Percentiles rank a stretch among this genome's conserved stretches.
These are phyloP conservation scores for Suillus placidus DNA, from an alignment of 768 basidiomycete species.

Conservation along the genomic window DNA sequence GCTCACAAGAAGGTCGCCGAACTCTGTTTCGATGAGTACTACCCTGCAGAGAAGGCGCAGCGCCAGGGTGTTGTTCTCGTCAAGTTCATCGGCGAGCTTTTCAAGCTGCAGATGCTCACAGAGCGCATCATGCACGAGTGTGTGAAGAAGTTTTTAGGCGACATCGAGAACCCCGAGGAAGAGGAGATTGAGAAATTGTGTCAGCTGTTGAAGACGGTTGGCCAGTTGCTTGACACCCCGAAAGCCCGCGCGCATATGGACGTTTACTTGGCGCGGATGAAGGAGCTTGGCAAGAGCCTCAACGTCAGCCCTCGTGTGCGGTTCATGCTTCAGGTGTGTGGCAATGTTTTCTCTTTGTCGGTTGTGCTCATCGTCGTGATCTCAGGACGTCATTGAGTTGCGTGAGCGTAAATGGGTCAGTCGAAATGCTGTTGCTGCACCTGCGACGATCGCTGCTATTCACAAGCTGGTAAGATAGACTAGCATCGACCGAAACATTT, in stretches of 20 bases:
- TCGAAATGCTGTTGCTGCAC: slow-evolving; percentile 74
- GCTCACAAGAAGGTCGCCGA: slow-evolving; percentile 69
- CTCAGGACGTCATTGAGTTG: slow-evolving; percentile 87
- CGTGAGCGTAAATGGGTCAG: slow-evolving; percentile 82
- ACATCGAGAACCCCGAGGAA: slow-evolving; percentile 94
- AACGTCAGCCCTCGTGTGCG: slow-evolving; percentile 87
- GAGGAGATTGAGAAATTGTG: slow-evolving; percentile 97
- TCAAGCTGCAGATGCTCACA: slow-evolving; percentile 97
- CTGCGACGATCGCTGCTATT: slow-evolving; percentile 85
- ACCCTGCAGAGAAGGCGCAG: slow-evolving; percentile 94
- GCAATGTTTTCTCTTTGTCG: slow-evolving; percentile 3
- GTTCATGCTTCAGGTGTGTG: slow-evolving; percentile 90
- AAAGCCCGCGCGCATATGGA: slow-evolving; percentile 88
- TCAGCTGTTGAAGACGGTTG: slow-evolving; percentile 90
- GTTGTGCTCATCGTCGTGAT: slow-evolving; percentile 4
- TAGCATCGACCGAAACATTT: neutral
- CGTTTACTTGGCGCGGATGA: slow-evolving; percentile 92
- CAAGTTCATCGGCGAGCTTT: slow-evolving; percentile 97
- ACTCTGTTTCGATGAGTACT: slow-evolving; percentile 95
- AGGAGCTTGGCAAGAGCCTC: slow-evolving; percentile 73
- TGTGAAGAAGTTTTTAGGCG: slow-evolving; percentile 92
- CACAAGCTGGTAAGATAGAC: slow-evolving; percentile 54
- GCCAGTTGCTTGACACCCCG: slow-evolving; percentile 75
- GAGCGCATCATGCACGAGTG: slow-evolving; percentile 99
- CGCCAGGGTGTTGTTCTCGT: slow-evolving; percentile 95